Evolutionary conservation across 345 rosid genomes (phyloP).

Genomic region (Gossypium australe): DNA sequence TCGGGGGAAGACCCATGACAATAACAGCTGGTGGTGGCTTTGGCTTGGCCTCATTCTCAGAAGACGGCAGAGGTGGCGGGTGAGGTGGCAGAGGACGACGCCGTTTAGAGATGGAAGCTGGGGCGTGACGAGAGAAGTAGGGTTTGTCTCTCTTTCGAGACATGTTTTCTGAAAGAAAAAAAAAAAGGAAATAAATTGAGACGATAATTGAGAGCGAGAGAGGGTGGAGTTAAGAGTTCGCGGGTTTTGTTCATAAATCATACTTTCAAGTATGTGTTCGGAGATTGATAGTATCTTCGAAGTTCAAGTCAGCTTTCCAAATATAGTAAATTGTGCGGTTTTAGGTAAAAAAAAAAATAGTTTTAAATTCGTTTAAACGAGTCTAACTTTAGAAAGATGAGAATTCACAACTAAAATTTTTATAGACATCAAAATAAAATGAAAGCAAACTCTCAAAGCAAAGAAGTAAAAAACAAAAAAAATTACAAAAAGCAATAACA

Average conservation of each 20-base stretch:
- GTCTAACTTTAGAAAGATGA: no score
- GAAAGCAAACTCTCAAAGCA: no score
- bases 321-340: no score
- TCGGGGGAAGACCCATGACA: conserved; percentile 46
- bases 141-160: conserved; percentile 49
- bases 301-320: background rate
- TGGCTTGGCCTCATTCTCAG: conserved; percentile 29
- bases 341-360: no score
- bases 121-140: conserved; percentile 39
- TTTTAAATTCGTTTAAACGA: no score
- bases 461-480: no score
- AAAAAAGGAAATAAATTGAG: background rate
- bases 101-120: conserved; percentile 42
- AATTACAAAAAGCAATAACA: no score
- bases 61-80: conserved; percentile 15
- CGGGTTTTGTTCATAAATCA: background rate
- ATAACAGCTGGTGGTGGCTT: conserved; percentile 62
- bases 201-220: background rate
- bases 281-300: background rate
- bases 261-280: background rate
- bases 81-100: conserved; percentile 50
- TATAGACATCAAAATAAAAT: no score
- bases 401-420: no score
- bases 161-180: background rate
- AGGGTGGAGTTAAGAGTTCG: background rate